These are phyloP conservation scores for Neopestalotiopsis sp. DNA, from an alignment of 2,329 filamentous ascomycete species.

Conservation along the genomic window DNA sequence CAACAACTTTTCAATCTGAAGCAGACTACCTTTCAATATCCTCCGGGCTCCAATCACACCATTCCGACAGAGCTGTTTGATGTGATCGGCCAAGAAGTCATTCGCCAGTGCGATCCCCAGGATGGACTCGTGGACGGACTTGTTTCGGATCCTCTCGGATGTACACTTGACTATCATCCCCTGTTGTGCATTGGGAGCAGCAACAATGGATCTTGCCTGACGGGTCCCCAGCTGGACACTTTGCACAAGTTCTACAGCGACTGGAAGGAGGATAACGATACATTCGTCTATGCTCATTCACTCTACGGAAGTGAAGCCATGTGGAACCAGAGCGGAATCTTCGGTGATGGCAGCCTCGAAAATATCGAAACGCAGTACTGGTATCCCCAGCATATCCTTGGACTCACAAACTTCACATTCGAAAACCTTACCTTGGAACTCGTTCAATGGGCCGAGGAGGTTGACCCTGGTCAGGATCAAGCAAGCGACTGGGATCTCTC, in stretches of 20 bases:
- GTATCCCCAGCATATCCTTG: not conserved
- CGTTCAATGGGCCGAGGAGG: not conserved
- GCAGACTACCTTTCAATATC: slow-evolving; percentile 44
- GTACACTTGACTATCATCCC: slow-evolving; percentile 33
- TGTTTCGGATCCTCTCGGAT: slow-evolving; percentile 42
- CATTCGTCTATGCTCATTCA: not conserved
- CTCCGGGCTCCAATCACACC: slow-evolving; percentile 46
- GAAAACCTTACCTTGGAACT: not conserved
- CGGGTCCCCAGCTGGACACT: slow-evolving; percentile 21
- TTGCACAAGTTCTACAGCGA: slow-evolving; percentile 23
- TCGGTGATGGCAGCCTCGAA: not conserved
- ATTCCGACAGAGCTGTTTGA: slow-evolving; percentile 42
- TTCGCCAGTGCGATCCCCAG: slow-evolving; percentile 45
- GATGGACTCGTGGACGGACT: slow-evolving; percentile 48
- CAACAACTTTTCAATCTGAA: slow-evolving; percentile 37
- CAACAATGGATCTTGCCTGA: slow-evolving; percentile 27
- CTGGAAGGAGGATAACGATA: slow-evolving; percentile 8
- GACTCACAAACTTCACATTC: slow-evolving; percentile 1
- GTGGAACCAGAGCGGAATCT: not conserved
- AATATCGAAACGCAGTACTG: not conserved
- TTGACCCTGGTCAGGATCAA: slow-evolving; percentile 24
- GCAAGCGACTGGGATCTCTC: slow-evolving; percentile 24
- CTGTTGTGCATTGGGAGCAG: slow-evolving; percentile 21
- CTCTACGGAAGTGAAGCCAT: not conserved
- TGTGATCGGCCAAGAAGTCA: slow-evolving; percentile 43